These are phyloP conservation scores for Trichoderma endophyticum DNA, from an alignment of 2,329 filamentous ascomycete genomes.

Conservation along the genomic window DNA sequence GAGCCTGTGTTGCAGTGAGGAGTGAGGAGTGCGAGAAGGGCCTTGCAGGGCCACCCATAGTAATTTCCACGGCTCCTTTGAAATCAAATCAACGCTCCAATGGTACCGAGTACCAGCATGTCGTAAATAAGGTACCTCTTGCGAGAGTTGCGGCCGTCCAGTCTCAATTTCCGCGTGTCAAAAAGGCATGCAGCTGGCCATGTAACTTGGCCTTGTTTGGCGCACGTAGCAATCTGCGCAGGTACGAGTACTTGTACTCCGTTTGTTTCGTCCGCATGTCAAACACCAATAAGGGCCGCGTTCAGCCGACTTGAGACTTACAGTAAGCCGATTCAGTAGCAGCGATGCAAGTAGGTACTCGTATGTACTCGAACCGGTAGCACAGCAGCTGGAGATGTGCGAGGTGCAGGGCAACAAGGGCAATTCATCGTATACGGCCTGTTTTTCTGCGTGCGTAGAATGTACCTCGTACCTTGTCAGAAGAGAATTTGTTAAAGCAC, in stretches of 20 bases:
- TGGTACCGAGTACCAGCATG: not conserved
- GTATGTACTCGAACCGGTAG: not conserved
- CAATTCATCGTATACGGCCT: not conserved
- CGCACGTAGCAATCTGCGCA: not conserved
- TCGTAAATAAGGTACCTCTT: not conserved
- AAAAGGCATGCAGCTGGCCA: not conserved
- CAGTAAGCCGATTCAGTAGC: not conserved
- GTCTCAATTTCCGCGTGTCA: not conserved
- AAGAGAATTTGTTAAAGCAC: not conserved
- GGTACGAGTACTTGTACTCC: not conserved
- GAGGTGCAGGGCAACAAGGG: not conserved
- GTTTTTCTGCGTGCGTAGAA: not conserved
- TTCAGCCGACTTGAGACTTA: constrained; percentile 11
- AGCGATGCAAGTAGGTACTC: not conserved
- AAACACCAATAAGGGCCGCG: not conserved
- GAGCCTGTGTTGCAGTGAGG: constrained; percentile 16
- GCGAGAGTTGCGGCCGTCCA: not conserved
- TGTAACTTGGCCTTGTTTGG: not conserved
- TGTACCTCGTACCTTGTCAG: not conserved
- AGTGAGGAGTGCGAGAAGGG: constrained; percentile 5
- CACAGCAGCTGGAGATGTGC: not conserved
- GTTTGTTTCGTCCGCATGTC: not conserved
- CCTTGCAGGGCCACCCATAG: constrained; percentile 5
- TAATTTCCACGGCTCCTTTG: not conserved
- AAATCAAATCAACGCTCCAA: not conserved